Evolutionary conservation across 2,329 filamentous ascomycete genomes (phyloP), one percentile per base, ranked within the genome.

Genomic region (Colletotrichum gloeosporioides): DNA sequence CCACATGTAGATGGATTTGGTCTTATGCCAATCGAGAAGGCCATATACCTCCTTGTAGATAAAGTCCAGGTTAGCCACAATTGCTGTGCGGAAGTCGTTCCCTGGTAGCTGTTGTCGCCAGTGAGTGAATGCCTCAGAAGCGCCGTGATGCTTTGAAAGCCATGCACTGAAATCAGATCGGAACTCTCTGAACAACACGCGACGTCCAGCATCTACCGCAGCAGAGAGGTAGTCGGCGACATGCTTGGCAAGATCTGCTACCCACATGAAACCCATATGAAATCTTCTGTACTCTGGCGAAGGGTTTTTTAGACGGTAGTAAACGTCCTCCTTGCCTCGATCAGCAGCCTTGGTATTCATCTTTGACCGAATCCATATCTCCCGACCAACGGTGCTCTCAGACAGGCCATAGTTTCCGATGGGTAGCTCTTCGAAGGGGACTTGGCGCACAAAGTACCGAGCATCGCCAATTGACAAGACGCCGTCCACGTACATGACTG

Each of bases 241-340:
- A 79, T 95, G 92, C 80, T 96, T 96, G 0, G 90, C 88, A 1
- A 97, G 85, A 69, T 93, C 89, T 0, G 92, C 93, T 1, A 96
- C 83, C 94, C 94, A 97, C 0, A 92, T 75, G 77, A 95, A 96
- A 0, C 91, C 88, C 0, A 84, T 65, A 75, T 93, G 90, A 79
- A 93, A 96, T 3, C 91, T 85, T 13, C 76, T 77, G 79, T 97
- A 98, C 49, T 92, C 91, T 0, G 77, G 32, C 0, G 91, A 87
- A 0, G 95, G 93, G 0, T 69, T 82, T 4, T 82, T 81, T 0
- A 98, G 83, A 12, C 88, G 88, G 80, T 96, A 97, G 86, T 93
- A 96, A 0, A 95, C 82, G 16, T 82, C 77, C 18, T 80, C 13
- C 5, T 27, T 9, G 4, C 10, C 22, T 7, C 13, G 13, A 16